Conservation (phyloP, 2,329 filamentous ascomycete genomes). For the Phaeomoniella chlamydospora region DNA sequence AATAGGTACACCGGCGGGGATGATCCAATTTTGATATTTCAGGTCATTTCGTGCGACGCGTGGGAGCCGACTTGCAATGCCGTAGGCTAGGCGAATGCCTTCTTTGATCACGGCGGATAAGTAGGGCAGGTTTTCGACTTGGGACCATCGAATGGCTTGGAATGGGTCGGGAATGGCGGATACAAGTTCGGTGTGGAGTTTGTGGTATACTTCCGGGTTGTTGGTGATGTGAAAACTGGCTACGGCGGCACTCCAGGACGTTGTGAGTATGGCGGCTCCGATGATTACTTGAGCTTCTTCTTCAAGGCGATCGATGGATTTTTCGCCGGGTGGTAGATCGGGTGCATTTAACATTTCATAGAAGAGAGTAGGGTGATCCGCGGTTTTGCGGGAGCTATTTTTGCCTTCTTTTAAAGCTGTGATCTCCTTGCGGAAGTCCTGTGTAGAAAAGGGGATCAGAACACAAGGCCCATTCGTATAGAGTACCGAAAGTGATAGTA, state of each 20-base stretch:
- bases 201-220: constrained; percentile 7
- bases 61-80: constrained; percentile 11
- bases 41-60: constrained; percentile 11
- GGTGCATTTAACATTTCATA: constrained; percentile 14
- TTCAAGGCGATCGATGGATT: constrained; percentile 16
- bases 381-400: constrained; percentile 1
- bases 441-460: too few relatives aligned
- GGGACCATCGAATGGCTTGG: constrained; percentile 8
- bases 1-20: constrained; percentile 16
- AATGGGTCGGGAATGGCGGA: constrained; percentile 3
- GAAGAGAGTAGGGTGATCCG: constrained; percentile 12
- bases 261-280: constrained; percentile 19
- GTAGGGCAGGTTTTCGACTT: constrained; percentile 26
- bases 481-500: too few relatives aligned
- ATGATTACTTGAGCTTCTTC: constrained; percentile 17
- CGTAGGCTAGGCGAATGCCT: constrained; percentile 24
- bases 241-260: constrained; percentile 13
- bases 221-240: constrained; percentile 15
- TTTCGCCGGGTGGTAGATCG: constrained; percentile 16
- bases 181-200: constrained; percentile 10
- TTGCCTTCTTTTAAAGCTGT: constrained; percentile 4
- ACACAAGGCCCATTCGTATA: too few relatives aligned
- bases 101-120: constrained; percentile 25
- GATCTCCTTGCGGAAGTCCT: constrained; percentile 2
- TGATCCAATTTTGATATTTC: constrained; percentile 15